phyloP scores from a whole-genome alignment of 179 eudicot species.

The Patellifolia procumbens region DNA sequence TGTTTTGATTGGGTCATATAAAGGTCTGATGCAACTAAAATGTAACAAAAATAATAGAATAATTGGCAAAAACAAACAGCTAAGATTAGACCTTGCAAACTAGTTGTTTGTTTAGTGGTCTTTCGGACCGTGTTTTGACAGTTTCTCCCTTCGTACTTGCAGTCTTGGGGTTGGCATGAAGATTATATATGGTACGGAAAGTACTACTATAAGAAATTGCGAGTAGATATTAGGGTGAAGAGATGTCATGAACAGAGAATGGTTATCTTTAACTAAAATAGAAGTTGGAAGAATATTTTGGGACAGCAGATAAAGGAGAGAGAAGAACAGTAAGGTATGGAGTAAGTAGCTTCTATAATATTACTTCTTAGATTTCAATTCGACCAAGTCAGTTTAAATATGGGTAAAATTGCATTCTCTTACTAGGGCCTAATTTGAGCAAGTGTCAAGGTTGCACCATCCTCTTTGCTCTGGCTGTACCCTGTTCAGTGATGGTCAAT shows the following conservation, averaged over 20 bases:
- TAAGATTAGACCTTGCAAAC: no score
- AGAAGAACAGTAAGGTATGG: not conserved
- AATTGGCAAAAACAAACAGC: no score
- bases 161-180: not conserved
- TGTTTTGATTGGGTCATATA: not conserved
- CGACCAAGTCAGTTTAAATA: not conserved
- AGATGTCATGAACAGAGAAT: not conserved
- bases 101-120: no score
- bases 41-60: no score
- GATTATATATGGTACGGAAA: not conserved
- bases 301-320: not conserved
- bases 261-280: not conserved
- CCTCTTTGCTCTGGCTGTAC: not conserved
- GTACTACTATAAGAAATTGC: no score
- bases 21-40: no score
- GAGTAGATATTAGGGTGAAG: not conserved
- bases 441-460: not conserved
- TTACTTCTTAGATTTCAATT: not conserved
- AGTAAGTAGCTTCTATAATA: not conserved
- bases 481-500: not conserved
- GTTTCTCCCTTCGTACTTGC: not conserved
- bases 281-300: not conserved
- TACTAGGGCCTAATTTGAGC: not conserved
- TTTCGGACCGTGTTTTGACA: no score
- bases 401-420: not conserved